Percentiles rank a stretch among this genome's conserved stretches.
Conservation (phyloP, 2,329 filamentous ascomycete species). For the Arthrobotrys entomopaga region DNA sequence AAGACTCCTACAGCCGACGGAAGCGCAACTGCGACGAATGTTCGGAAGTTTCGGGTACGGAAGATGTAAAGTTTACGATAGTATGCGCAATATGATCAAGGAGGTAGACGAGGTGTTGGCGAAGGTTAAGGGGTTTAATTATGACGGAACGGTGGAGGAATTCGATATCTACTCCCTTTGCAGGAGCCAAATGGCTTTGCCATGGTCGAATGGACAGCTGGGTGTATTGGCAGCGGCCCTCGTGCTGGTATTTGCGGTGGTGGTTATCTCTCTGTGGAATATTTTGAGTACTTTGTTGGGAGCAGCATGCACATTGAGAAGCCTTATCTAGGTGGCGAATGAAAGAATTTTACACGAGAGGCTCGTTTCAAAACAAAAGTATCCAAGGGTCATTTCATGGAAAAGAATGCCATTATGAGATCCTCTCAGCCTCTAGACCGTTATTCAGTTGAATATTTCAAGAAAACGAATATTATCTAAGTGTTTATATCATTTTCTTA, state of each 20-base stretch:
- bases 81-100: slow-evolving; percentile 26
- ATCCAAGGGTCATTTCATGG: too few relatives aligned
- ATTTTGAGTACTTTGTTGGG: slow-evolving; percentile 16
- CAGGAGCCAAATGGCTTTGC: slow-evolving; percentile 7
- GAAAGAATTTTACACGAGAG: too few relatives aligned
- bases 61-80: slow-evolving; percentile 29
- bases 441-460: too few relatives aligned
- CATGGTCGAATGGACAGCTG: slow-evolving; percentile 22
- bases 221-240: background rate
- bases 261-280: slow-evolving; percentile 4
- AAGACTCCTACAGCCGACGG: slow-evolving; percentile 20
- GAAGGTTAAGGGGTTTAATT: slow-evolving; percentile 12
- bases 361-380: too few relatives aligned
- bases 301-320: background rate
- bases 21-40: slow-evolving; percentile 6
- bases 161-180: slow-evolving; percentile 17
- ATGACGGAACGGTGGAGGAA: slow-evolving; percentile 14
- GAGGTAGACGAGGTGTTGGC: slow-evolving; percentile 21
- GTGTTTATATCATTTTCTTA: too few relatives aligned
- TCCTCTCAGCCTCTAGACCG: too few relatives aligned
- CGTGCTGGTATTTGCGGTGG: background rate
- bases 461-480: too few relatives aligned
- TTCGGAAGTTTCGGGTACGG: slow-evolving; percentile 28
- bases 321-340: background rate
- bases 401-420: too few relatives aligned